phyloP scores from a whole-genome alignment of 1,284 basidiomycete species.

The Malassezia caprae region DNA sequence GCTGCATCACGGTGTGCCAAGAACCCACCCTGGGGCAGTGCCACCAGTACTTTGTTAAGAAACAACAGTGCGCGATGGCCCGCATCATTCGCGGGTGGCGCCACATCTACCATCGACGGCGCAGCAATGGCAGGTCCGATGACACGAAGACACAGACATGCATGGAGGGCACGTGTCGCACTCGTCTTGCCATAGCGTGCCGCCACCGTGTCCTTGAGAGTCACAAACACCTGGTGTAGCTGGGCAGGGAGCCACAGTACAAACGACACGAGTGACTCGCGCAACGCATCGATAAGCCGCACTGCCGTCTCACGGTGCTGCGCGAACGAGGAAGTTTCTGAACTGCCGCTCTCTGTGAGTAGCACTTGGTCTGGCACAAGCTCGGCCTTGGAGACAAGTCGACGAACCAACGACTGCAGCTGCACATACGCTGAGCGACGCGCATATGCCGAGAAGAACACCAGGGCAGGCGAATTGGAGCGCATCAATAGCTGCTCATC shows the following conservation, averaged over 20 bases:
- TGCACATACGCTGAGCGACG: not conserved
- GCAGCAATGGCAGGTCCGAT: slow-evolving; percentile 7
- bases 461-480: not conserved
- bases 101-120: not conserved
- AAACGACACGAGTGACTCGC: not conserved
- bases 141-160: slow-evolving; percentile 4
- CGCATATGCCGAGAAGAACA: not conserved
- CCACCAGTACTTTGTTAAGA: slow-evolving; percentile 10
- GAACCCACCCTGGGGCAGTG: slow-evolving; percentile 4
- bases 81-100: not conserved
- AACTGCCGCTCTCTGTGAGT: not conserved
- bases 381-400: not conserved
- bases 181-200: not conserved
- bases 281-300: not conserved
- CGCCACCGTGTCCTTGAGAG: not conserved
- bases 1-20: not conserved
- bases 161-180: not conserved
- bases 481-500: slow-evolving; percentile 1
- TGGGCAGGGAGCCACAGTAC: not conserved
- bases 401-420: not conserved
- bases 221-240: not conserved
- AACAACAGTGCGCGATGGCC: slow-evolving; percentile 1
- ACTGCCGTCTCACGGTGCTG: not conserved
- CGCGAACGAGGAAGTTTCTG: not conserved
- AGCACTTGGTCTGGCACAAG: not conserved